Evolutionary conservation across 768 basidiomycete genomes (phyloP).

Genomic region (Boletellus sp.): DNA sequence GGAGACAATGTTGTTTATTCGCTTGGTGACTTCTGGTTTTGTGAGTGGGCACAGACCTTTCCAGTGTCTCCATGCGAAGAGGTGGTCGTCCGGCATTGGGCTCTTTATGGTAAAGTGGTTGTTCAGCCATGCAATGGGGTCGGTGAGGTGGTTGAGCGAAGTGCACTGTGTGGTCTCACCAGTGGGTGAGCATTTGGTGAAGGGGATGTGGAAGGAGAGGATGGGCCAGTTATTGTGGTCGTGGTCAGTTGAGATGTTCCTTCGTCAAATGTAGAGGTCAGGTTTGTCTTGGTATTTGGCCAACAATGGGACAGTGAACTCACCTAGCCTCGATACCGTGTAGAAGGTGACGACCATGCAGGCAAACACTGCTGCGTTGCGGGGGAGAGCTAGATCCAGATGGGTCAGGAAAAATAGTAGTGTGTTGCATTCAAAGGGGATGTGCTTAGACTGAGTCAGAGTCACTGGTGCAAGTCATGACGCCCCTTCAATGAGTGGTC

Average conservation of each 20-base stretch:
- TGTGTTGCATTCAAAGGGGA: conserved; percentile 20
- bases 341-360: conserved; percentile 16
- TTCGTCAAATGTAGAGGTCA: too few species aligned
- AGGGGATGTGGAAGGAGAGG: too few species aligned
- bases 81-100: not conserved
- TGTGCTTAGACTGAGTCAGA: not conserved
- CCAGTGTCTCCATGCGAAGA: too few species aligned
- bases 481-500: conserved; percentile 5
- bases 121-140: not conserved
- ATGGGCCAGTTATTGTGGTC: too few species aligned
- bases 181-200: too few species aligned
- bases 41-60: too few species aligned
- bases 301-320: not conserved
- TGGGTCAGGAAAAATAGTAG: too few species aligned
- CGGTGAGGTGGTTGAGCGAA: too few species aligned
- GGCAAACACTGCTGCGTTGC: conserved; percentile 35
- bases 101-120: not conserved
- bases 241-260: too few species aligned
- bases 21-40: too few species aligned
- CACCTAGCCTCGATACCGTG: not conserved
- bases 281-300: not conserved
- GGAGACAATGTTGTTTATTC: too few species aligned
- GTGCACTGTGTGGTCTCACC: too few species aligned
- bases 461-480: not conserved
- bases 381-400: conserved; percentile 19